Evolutionary conservation across 495 filamentous ascomycete species (phyloP), one percentile per base, ranked within the genome.

Genomic region (Penicillium maclennaniae): DNA sequence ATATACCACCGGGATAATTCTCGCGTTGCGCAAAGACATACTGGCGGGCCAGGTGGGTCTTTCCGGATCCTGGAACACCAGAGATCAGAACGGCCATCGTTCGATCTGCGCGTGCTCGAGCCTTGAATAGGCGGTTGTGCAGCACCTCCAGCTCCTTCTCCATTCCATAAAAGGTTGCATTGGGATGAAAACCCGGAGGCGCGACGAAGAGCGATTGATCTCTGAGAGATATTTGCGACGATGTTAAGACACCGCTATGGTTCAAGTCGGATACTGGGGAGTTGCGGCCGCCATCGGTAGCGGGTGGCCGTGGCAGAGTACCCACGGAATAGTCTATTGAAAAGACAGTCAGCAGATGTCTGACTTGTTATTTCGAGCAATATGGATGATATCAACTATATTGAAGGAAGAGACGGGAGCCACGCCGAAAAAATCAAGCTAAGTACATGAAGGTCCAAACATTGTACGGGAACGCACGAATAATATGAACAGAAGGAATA

Each of bases 31-130:
- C 70, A 48, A 87, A 89, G 45, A 91, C 86, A 58, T 92, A 93
- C 67, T 93, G 79, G 7, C 89, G 78, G 31, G 87, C 87, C n/a
- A 92, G 71, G 63, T 92, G 88, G 0, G 87, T 87, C 68, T 93
- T 93, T 19, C 89, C 89, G 1, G 82, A 82, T 14, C 89, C 89
- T n/a, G 88, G 83, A 27, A 88, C 80, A 42, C 85, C 85, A 55
- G 83, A 81, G 34, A 93, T 80, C 7, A 91, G 70, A 6, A 91
- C 86, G 14, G 82, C 85, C 43, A 81, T 83, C 3, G 85, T 83
- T 7, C 85, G 81, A 51, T 84, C 74, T 15, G 73, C 73, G 19
- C 87, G 74, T 57, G 77, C 78, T 55, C 82, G 84, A 12, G 75
- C 71, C 52, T 87, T 84, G 56, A 78, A 84, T 15, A 93, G 71